Base-by-base conservation (phyloP, 2,329 filamentous ascomycete species). In the Exophiala alcalophila region DNA sequence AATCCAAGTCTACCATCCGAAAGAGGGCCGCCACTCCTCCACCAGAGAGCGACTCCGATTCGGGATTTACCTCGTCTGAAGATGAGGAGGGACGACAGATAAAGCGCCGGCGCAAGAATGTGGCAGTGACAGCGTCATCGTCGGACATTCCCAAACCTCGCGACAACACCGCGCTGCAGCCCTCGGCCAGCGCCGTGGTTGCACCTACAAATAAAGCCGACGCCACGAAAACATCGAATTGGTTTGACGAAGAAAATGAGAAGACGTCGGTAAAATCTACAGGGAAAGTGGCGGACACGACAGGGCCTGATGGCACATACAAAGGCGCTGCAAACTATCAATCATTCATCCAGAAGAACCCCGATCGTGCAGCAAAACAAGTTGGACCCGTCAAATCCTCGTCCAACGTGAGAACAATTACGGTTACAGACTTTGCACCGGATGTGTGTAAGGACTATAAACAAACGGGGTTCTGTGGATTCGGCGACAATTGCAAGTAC, bases 371-470 rank as follows among this genome's bases (percentile, higher is more conserved):
- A 5, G 70, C 67, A 19, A 76, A 81, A 51, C 74, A 78, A 24
- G 83, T 95, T 20, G 92, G 92, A 0, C 92, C 92, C 0, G 76
- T 94, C 49, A 95, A 95, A 65, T 84, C 65, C 10, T 77, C 91
- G 0, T 86, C 86, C 1, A 97, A 97, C 58, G 83, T 98, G 42
- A 81, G 92, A 37, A 94, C 86, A 2, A 84, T 94, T 52, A 97
- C 90, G 0, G 77, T 91, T 5, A 94, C 81, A 21, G 92, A 98
- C 61, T 97, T 87, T 61, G 84, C 86, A 0, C 88, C 91, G 0
- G 91, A 97, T 54, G 86, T 94, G 0, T 98, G 92, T 67, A 97
- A 97, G 64, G 92, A 97, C 61, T 92, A 87, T 65, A 91, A 91
- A 55, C 77, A 86, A 57, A 92, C 83, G 0, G 84, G 84, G 1